Evolutionary conservation across 2,329 filamentous ascomycete species (phyloP).

Genomic region (Elsinoe necatrix): DNA sequence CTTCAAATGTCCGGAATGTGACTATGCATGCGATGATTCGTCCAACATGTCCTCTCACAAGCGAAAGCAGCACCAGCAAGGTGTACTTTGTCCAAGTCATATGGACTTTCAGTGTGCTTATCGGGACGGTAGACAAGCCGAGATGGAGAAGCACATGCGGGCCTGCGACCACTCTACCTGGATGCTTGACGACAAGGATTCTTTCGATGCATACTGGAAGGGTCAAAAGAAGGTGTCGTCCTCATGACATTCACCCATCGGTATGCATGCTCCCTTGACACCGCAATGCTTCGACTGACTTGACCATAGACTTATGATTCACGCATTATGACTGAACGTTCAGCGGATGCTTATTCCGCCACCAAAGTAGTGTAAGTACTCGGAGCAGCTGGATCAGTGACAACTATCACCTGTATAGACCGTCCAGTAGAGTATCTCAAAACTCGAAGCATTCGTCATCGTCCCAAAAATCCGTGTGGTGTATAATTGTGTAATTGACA

Average conservation of each 20-base stretch:
- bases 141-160: slow-evolving; percentile 16
- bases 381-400: neutral
- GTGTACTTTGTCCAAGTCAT: slow-evolving; percentile 8
- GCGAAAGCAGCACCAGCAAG: slow-evolving; percentile 12
- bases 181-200: slow-evolving; percentile 13
- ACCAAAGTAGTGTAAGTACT: neutral
- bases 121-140: slow-evolving; percentile 10
- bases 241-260: neutral
- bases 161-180: slow-evolving; percentile 2
- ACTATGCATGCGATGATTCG: slow-evolving; percentile 15
- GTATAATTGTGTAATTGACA: slow-evolving; percentile 6
- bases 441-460: neutral
- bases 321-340: neutral
- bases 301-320: neutral
- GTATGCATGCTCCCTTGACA: neutral
- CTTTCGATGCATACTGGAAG: slow-evolving; percentile 14
- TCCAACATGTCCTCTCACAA: slow-evolving; percentile 16
- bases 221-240: slow-evolving; percentile 1
- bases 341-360: neutral
- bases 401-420: neutral
- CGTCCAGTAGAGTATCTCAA: neutral
- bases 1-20: slow-evolving; percentile 14
- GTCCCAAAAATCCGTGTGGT: neutral
- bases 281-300: neutral
- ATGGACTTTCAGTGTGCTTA: slow-evolving; percentile 7